Evolutionary conservation across 2,329 filamentous ascomycete genomes (phyloP).

Genomic region (Gnomoniopsis sp.): DNA sequence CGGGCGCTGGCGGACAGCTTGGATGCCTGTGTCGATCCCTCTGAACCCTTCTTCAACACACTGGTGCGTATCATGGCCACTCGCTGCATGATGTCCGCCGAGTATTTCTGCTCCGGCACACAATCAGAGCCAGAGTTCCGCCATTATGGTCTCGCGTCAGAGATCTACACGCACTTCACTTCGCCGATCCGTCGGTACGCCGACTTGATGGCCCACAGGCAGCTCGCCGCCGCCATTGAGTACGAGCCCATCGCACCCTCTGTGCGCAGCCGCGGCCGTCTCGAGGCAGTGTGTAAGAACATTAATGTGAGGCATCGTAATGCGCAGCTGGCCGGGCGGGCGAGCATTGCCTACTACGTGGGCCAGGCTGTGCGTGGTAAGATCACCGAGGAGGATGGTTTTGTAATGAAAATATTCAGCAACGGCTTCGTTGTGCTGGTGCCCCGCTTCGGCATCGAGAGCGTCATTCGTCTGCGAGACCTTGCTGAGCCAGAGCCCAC

Average conservation of each 20-base stretch:
- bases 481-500: slow-evolving; percentile 75
- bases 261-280: slow-evolving; percentile 75
- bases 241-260: slow-evolving; percentile 84
- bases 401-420: slow-evolving; percentile 94
- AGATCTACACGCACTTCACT: slow-evolving; percentile 99
- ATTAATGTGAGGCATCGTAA: slow-evolving; percentile 98
- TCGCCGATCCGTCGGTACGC: slow-evolving; percentile 96
- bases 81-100: slow-evolving; percentile 97
- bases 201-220: slow-evolving; percentile 90
- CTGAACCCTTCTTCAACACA: slow-evolving; percentile 96
- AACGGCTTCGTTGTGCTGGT: slow-evolving; percentile 98
- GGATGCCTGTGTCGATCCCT: slow-evolving; percentile 74
- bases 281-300: slow-evolving; percentile 95
- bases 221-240: slow-evolving; percentile 91
- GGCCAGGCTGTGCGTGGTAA: slow-evolving; percentile 86
- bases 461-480: slow-evolving; percentile 81
- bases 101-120: slow-evolving; percentile 95
- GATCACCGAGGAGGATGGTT: slow-evolving; percentile 79
- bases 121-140: slow-evolving; percentile 92
- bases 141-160: slow-evolving; percentile 92
- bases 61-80: slow-evolving; percentile 96
- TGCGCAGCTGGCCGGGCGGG: slow-evolving; percentile 89
- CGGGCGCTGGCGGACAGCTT: slow-evolving; percentile 92
- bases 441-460: slow-evolving; percentile 92
- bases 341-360: slow-evolving; percentile 96